Base-by-base conservation (phyloP, 768 basidiomycete species). In the Boletellus ananiceps region DNA sequence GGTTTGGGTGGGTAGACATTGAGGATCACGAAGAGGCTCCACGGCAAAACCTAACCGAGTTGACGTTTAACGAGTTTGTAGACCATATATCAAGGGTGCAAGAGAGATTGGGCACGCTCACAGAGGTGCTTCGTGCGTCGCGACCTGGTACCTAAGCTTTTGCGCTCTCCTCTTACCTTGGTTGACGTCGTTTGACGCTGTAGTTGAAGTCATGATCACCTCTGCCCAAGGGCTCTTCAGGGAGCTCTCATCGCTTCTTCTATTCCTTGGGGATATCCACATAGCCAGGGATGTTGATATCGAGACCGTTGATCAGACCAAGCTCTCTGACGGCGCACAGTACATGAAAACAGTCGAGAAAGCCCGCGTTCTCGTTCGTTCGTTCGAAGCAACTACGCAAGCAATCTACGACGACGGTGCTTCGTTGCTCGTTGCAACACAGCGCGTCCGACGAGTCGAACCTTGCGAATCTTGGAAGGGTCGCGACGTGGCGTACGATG, bases 251-350 rank as follows among this genome's bases (percentile, higher is more conserved):
- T 62, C 68, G 12, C 69, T 79, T 44, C 57, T 80, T 5, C 57
- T 60, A 8, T 65, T 69, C 35, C 63, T 77, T 18, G 71, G 72
- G 18, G 77, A 78, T 41, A 68, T 82, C 46, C 75, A 82, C 52
- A 59, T 82, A 19, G 78, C 79, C 15, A 69, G 71, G 23, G 70
- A 72, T 38, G 72, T 82, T 33, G 82, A 82, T 49, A 66, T 82
- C 12, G 74, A 80, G 37, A 72, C 72, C 8, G 60, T 67, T 18
- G 59, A 66, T 23, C 59, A 66, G 11, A 55, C 66, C 4, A 60
- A 65, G 7, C 60, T 71, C 1, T 50, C 63, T 2, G 66, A 69
- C 9, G 74, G 74, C 36, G 57, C 58, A 14, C 62, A 62, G 18
- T 78, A 76, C 47, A 51, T 70, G 41, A 66, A 69, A 35, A 69